Evolutionary conservation across 225 moss, liverwort and hornwort genomes (phyloP), one percentile per base, ranked within the genome.

Genomic region (Physcomitrellopsis africana): DNA sequence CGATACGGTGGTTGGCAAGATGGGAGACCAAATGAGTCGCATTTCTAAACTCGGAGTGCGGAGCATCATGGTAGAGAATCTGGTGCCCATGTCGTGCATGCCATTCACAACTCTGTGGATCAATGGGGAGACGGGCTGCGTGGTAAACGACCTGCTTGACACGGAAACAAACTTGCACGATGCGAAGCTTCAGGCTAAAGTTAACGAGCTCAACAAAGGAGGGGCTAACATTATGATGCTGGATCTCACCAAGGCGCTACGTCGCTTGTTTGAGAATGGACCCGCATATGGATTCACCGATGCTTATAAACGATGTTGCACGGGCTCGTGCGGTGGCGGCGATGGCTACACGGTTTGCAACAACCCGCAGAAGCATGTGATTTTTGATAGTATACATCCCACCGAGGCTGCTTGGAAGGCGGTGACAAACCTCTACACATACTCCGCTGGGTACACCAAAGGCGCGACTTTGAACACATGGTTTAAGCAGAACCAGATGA

Each of bases 341-440:
- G 58, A 46, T 9, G 27, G 58, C 1, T 59, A 59, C 5, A 53
- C 32, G 7, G 23, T 72, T 13, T 72, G 72, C 60, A 22, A 47
- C 8, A 61, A 72, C 22, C 3, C 45, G 3, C 27, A 20, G 6
- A 72, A 72, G 27, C 24, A 60, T 1, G 61, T 72, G 3, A 72
- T 62, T 15, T 72, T 72, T 23, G 72, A 72, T 27, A n/a, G 45
- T 48, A 72, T 72, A 16, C 72, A 72, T 47, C 72, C 72, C 45
- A 72, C 60, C 4, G 32, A 72, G 12, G 48, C 47, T 3, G 72
- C 48, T 5, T 72, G 72, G 72, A 51, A 62, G 16, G 61, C n/a
- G 0, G 29, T 61, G 24, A 49, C 62, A n/a, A 24, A 62, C 12
- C 9, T 72, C 3, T 72, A 72, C 15, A 16, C 72, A 11, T 49